phyloP scores from a whole-genome alignment of 192 early-diverging fungal genomes.

The Radiomyces spectabilis region DNA sequence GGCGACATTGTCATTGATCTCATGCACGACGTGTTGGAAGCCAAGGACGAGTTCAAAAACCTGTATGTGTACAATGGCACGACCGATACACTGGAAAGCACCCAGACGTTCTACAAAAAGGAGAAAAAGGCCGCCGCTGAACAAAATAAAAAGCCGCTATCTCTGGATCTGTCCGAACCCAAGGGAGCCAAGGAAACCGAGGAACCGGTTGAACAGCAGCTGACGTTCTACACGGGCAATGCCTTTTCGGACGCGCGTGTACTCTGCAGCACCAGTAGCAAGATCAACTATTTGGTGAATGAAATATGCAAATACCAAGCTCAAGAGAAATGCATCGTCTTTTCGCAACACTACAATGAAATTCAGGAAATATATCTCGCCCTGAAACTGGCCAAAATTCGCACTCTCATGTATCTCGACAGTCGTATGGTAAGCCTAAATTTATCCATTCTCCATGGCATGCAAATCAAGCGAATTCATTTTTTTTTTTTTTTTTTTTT shows the following conservation, averaged over 20 bases:
- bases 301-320: conserved; percentile 23
- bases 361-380: conserved; percentile 45
- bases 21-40: conserved; percentile 1
- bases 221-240: conserved; percentile 6
- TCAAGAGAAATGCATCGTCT: conserved; percentile 56
- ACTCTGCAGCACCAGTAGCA: conserved; percentile 40
- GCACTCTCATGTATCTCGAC: conserved; percentile 43
- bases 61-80: conserved; percentile 8
- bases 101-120: background rate
- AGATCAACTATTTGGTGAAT: conserved; percentile 46
- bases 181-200: background rate
- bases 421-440: conserved; percentile 28
- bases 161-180: background rate
- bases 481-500: background rate
- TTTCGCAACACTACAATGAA: conserved; percentile 42
- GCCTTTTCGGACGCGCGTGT: conserved; percentile 12
- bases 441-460: background rate
- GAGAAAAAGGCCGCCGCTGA: background rate
- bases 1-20: conserved; percentile 12
- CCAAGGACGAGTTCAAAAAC: background rate
- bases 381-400: conserved; percentile 40
- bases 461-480: background rate
- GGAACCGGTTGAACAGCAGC: background rate
- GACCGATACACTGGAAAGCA: conserved; percentile 1
- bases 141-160: background rate